Conservation (phyloP, 441 rosid species). For the Populus hybrid region DNA sequence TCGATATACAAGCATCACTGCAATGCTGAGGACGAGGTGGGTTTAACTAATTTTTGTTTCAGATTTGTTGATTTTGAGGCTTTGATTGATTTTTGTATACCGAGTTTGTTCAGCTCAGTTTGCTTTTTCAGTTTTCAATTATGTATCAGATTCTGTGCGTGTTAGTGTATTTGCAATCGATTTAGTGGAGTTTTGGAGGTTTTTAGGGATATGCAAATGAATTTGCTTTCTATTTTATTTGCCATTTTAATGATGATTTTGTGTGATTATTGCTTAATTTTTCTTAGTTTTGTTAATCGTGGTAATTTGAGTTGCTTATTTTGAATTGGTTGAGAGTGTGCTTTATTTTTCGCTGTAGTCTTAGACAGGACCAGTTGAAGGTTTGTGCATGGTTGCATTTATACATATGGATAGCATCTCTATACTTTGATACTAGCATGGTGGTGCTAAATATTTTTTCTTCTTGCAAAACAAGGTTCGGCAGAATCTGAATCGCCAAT, state of each 20-base stretch:
- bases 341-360: not conserved
- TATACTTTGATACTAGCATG: not conserved
- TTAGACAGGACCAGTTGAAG: not conserved
- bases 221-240: not conserved
- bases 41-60: conserved; percentile 6
- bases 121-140: not conserved
- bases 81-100: not conserved
- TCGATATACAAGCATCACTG: conserved; percentile 67
- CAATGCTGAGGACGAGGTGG: conserved; percentile 76
- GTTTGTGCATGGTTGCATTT: not conserved
- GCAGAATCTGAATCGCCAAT: not conserved
- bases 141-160: not conserved
- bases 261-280: not conserved
- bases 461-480: not conserved
- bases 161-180: not conserved
- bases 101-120: not conserved
- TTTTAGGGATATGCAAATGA: conserved; percentile 3
- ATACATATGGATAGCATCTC: not conserved
- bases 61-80: not conserved
- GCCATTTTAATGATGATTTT: not conserved
- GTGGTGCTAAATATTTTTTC: not conserved
- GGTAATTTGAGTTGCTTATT: not conserved
- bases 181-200: not conserved
- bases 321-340: not conserved
- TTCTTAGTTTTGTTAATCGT: not conserved